Evolutionary conservation across 495 filamentous ascomycete species (phyloP).

Genomic region (Penicillium mononematosum): DNA sequence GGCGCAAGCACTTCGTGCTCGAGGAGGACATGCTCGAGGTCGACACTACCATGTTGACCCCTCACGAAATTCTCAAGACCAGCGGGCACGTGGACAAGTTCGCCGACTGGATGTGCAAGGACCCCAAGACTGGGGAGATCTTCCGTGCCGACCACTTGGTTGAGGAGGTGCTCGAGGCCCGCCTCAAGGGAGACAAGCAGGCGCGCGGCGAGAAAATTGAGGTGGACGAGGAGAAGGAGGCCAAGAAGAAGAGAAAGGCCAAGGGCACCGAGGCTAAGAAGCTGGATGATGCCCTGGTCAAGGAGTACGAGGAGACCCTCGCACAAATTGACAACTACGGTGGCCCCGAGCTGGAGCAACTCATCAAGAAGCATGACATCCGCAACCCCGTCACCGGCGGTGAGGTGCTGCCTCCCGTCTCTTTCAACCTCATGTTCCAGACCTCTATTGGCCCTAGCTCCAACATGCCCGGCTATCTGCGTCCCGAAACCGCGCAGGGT

Average conservation of each 20-base stretch:
- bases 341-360: conserved; percentile 59
- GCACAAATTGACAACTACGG: conserved; percentile 72
- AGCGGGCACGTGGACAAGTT: conserved; percentile 98
- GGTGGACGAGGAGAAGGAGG: conserved; percentile 63
- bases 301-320: conserved; percentile 67
- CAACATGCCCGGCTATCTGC: conserved; percentile 61
- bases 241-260: conserved; percentile 64
- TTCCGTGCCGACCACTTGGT: conserved; percentile 94
- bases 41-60: conserved; percentile 81
- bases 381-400: conserved; percentile 61
- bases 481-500: conserved; percentile 67
- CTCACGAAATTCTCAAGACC: conserved; percentile 89
- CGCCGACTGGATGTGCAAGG: conserved; percentile 99
- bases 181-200: conserved; percentile 78
- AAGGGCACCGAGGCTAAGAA: conserved; percentile 58
- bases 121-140: conserved; percentile 95
- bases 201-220: conserved; percentile 70
- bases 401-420: conserved; percentile 59
- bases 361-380: conserved; percentile 66
- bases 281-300: conserved; percentile 60
- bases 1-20: conserved; percentile 89
- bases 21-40: conserved; percentile 93
- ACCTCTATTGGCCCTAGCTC: conserved; percentile 67
- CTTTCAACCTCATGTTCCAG: conserved; percentile 77
- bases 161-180: conserved; percentile 82